Evolutionary conservation across 1,139 yeast genomes (phyloP), one percentile per base, ranked within the genome.

Genomic region (Groenewaldozyma auringiensis): DNA sequence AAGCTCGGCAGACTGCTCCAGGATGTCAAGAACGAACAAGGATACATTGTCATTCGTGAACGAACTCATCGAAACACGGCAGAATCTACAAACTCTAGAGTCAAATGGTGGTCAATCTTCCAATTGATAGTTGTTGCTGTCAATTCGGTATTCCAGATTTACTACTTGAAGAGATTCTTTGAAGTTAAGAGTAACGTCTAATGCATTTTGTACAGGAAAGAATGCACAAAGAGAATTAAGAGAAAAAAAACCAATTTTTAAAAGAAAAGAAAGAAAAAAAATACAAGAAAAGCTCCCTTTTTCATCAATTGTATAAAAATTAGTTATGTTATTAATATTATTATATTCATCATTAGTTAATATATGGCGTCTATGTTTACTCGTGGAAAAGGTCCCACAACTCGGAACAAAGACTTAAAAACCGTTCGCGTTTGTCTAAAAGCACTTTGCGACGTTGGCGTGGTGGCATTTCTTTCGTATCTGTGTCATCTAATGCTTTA

Each of bases 51-150:
- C 42, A 88, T 92, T 51, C 82, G 98, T 69, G 98, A 92, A 69
- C 82, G 97, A 70, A 85, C 95, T 31, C 98, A 92, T 68, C 84
- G 98, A 76, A 92, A 92, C 70, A 92, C 98, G 16, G 97, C 98
- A 4, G 98, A 92, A 69, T 83, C 95, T 25, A 92, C 98, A 44
- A 92, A 92, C 68, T 83, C 94, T 47, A 81, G 98, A 63, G 97
- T 92, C 59, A 92, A 92, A 69, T 92, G 94, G 88, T 92, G 98
- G 98, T 85, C 95, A 25, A 75, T 86, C 35, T 84, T 89, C 75
- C 98, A 92, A 70, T 73, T 92, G 53, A 60, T 82, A 47, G 89
- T 92, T 50, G 96, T 92, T 43, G 83, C 83, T 37, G 78, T 76
- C 52, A 92, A 88, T 72, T 85, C 95, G 27, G 58, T 89, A 47